These are phyloP conservation scores for Austropuccinia psidii DNA, from an alignment of 1,284 basidiomycete species.

Conservation along the genomic window DNA sequence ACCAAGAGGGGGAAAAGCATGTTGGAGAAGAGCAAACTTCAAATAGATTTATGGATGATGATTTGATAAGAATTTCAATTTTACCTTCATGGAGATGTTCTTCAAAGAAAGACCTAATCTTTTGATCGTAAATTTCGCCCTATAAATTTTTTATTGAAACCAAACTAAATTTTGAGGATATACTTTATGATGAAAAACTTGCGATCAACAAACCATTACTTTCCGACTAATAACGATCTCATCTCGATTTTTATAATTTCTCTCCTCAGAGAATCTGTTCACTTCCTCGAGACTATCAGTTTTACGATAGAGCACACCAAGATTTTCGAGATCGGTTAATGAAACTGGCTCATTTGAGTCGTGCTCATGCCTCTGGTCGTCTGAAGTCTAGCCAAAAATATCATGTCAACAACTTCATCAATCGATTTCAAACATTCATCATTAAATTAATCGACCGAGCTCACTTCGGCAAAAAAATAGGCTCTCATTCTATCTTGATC, in stretches of 20 bases:
- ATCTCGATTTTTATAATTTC: conserved; percentile 26
- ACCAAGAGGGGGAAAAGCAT: not conserved
- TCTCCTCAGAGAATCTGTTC: not conserved
- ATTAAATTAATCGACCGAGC: no score
- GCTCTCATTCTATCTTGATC: no score
- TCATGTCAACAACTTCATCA: no score
- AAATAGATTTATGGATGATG: not conserved
- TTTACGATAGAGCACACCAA: conserved; percentile 9
- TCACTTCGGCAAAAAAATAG: no score
- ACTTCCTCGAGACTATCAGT: conserved; percentile 13
- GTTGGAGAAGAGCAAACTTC: not conserved
- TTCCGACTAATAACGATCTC: conserved; percentile 5
- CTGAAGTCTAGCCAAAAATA: not conserved
- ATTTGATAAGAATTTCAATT: not conserved
- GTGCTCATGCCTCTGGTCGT: not conserved
- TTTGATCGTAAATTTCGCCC: conserved; percentile 67
- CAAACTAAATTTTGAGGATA: not conserved
- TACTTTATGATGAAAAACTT: not conserved
- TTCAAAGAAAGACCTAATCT: conserved; percentile 69
- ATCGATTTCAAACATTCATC: no score
- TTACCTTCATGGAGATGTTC: conserved; percentile 64
- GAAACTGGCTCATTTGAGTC: conserved; percentile 14
- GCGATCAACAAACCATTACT: conserved; percentile 8
- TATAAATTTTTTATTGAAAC: conserved; percentile 55
- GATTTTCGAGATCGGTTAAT: not conserved